A percentile compares a stretch with the other conserved stretches of the same genome.
phyloP scores from a whole-genome alignment of 139 green algal species.

The Marvania coccoides region DNA sequence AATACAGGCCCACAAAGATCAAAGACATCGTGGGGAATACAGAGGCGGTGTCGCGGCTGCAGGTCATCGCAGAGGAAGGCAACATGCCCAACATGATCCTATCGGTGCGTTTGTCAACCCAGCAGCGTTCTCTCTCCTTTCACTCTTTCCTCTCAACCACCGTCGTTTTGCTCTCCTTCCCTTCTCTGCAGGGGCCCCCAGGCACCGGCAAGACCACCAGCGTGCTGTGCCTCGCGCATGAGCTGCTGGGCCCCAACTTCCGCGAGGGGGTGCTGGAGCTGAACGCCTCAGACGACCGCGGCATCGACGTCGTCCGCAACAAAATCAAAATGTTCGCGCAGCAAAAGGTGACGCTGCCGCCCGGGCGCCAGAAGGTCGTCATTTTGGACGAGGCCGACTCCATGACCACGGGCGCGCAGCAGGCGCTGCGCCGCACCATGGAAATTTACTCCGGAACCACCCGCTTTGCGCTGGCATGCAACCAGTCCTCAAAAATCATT shows the following conservation, averaged over 20 bases:
- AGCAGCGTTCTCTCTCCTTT: background rate
- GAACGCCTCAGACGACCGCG: conserved; percentile 95
- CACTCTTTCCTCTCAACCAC: background rate
- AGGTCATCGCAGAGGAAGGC: conserved; percentile 86
- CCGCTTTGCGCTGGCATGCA: conserved; percentile 96
- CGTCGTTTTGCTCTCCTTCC: background rate
- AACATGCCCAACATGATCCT: conserved; percentile 98
- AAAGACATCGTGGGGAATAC: conserved; percentile 92
- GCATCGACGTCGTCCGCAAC: conserved; percentile 98
- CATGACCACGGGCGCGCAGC: conserved; percentile 93
- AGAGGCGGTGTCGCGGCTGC: conserved; percentile 85
- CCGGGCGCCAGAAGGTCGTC: conserved; percentile 91
- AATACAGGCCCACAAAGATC: conserved; percentile 82
- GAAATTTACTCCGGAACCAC: conserved; percentile 94
- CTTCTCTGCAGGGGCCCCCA: conserved; percentile 70
- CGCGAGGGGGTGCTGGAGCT: conserved; percentile 94
- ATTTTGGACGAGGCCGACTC: conserved; percentile 98
- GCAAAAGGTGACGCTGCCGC: conserved; percentile 92
- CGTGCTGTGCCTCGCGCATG: conserved; percentile 81
- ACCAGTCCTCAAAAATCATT: conserved; percentile 93
- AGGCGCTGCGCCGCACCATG: conserved; percentile 97
- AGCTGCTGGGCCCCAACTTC: conserved; percentile 76
- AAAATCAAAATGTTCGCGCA: conserved; percentile 99
- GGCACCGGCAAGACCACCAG: conserved; percentile 97
- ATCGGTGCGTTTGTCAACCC: conserved; percentile 31